Conservation (phyloP, 2,329 filamentous ascomycete species). For the Microdochium trichocladiopsis region DNA sequence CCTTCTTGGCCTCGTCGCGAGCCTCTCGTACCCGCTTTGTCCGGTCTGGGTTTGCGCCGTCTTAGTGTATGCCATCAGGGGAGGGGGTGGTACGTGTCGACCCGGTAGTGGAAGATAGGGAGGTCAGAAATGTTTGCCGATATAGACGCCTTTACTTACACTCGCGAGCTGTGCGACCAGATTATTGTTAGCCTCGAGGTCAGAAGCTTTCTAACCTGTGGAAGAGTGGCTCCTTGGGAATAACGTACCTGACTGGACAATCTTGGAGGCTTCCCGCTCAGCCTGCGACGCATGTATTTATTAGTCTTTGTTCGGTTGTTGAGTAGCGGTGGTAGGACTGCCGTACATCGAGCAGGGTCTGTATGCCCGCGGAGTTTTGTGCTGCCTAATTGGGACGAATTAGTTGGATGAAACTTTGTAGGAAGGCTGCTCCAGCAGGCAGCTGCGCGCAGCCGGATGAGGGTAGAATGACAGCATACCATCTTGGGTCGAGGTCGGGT, state of each 20-base stretch:
- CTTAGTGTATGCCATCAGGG: no score
- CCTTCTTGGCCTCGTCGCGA: slow-evolving; percentile 92
- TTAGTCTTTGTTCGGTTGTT: no score
- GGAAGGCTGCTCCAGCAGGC: not conserved
- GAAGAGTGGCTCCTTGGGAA: not conserved
- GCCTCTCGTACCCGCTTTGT: slow-evolving; percentile 97
- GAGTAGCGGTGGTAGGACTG: no score
- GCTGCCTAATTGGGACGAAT: slow-evolving; percentile 63
- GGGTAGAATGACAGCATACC: slow-evolving; percentile 8
- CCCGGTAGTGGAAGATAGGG: no score
- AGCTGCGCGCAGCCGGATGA: not conserved
- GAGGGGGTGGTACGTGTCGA: no score
- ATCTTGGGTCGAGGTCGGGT: no score
- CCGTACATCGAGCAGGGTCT: slow-evolving; percentile 97
- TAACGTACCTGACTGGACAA: slow-evolving; percentile 83
- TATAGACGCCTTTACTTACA: not conserved
- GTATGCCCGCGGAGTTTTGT: slow-evolving; percentile 97
- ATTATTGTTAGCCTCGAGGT: slow-evolving; percentile 1
- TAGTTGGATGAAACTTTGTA: not conserved
- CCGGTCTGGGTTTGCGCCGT: slow-evolving; percentile 52
- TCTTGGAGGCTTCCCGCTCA: slow-evolving; percentile 97
- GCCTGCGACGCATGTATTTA: slow-evolving; percentile 49
- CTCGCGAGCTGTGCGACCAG: slow-evolving; percentile 16
- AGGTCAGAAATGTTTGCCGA: no score
- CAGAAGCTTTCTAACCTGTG: slow-evolving; percentile 5